Percentiles rank a stretch among this genome's conserved stretches.
Conservation (phyloP, 768 basidiomycete genomes). For the Lactarius akahatsu region DNA sequence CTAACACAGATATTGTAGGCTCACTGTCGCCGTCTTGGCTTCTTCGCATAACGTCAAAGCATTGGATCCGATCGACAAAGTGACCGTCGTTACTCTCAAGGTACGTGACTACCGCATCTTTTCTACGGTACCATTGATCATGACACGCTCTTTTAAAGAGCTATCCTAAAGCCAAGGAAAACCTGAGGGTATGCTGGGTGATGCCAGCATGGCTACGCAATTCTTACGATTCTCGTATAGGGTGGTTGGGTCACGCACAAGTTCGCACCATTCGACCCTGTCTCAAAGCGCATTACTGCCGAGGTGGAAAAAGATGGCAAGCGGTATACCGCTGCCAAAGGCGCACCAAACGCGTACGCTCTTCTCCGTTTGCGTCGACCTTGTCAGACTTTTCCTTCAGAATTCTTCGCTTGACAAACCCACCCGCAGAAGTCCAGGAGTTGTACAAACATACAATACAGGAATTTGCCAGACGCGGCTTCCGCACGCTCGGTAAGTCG, state of each 20-base stretch:
- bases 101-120: conserved; percentile 17
- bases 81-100: conserved; percentile 45
- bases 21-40: conserved; percentile 45
- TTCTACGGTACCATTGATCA: not conserved
- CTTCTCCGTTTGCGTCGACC: not conserved
- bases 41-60: conserved; percentile 47
- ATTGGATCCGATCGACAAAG: conserved; percentile 51
- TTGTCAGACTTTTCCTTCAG: conserved; percentile 26
- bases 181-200: conserved; percentile 17
- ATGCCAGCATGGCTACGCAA: not conserved
- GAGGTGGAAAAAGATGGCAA: conserved; percentile 47
- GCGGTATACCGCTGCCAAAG: conserved; percentile 45
- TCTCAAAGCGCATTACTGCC: conserved; percentile 51
- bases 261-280: conserved; percentile 51
- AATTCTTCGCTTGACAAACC: conserved; percentile 44
- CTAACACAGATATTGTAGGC: conserved; percentile 25
- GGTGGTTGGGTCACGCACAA: conserved; percentile 46
- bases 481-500: conserved; percentile 41
- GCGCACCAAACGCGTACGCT: conserved; percentile 44
- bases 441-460: conserved; percentile 39
- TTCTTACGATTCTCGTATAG: conserved; percentile 25
- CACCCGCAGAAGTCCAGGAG: conserved; percentile 36
- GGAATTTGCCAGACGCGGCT: conserved; percentile 45
- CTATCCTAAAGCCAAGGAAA: conserved; percentile 46
- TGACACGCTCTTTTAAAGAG: conserved; percentile 31